Evolutionary conservation across 192 early-diverging fungal genomes (phyloP).

Genomic region (Jimgerdemannia lactiflua): DNA sequence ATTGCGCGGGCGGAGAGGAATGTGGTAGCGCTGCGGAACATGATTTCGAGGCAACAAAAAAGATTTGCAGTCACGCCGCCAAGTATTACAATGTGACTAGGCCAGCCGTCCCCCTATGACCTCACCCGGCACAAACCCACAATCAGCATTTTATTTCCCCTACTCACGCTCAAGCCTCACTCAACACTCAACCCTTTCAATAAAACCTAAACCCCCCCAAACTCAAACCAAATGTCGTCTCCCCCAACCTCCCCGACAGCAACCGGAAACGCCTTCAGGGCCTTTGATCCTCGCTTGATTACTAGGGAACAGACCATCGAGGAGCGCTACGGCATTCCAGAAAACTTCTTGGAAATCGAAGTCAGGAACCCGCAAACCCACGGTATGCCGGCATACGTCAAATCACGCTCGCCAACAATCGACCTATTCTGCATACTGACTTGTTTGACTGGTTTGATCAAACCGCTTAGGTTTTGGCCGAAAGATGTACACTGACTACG

Average conservation of each 20-base stretch:
- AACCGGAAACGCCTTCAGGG: conserved; percentile 9
- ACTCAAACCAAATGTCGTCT: not conserved
- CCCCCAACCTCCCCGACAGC: not conserved
- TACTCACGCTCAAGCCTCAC: too few relatives aligned
- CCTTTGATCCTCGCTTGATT: conserved; percentile 17
- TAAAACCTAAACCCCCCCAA: too few relatives aligned
- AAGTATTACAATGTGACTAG: too few relatives aligned
- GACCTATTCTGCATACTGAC: conserved; percentile 4
- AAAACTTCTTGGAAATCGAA: conserved; percentile 97
- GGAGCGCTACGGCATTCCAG: conserved; percentile 84
- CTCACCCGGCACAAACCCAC: too few relatives aligned
- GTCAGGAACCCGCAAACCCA: conserved; percentile 88
- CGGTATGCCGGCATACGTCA: conserved; percentile 35
- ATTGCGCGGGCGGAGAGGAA: too few relatives aligned
- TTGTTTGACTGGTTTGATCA: not conserved
- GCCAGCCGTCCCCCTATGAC: too few relatives aligned
- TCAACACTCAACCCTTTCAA: too few relatives aligned
- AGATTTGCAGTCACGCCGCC: too few relatives aligned
- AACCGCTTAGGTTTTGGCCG: conserved; percentile 56
- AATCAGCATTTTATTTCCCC: too few relatives aligned
- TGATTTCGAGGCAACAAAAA: too few relatives aligned
- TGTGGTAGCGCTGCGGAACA: too few relatives aligned
- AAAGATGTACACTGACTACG: conserved; percentile 93
- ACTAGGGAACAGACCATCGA: conserved; percentile 56
- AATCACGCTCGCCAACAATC: not conserved